Conservation (phyloP, 768 basidiomycete species). For the Russula vinacea region DNA sequence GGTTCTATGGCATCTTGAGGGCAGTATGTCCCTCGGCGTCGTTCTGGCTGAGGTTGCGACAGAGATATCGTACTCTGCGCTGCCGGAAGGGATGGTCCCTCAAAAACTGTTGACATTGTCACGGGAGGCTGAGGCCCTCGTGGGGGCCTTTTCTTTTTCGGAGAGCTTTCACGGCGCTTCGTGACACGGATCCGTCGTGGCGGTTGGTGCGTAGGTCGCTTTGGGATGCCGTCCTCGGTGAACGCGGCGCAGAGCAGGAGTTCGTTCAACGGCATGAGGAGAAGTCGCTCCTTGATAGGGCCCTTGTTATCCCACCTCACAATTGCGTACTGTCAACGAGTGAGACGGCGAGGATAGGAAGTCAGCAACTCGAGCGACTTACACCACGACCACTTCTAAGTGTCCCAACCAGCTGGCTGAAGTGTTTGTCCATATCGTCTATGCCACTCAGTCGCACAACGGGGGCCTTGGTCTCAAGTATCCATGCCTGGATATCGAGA, state of each 20-base stretch:
- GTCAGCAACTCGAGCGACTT: neutral
- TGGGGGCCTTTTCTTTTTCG: too few relatives aligned
- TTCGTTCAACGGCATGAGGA: conserved; percentile 7
- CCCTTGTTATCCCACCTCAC: neutral
- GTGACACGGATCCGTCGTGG: neutral
- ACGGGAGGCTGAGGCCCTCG: neutral
- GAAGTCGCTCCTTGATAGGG: neutral
- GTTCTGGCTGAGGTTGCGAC: neutral
- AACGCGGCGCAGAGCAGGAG: conserved; percentile 14
- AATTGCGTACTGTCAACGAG: conserved; percentile 7
- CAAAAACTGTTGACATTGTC: neutral
- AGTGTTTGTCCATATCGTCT: neutral
- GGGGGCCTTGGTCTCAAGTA: neutral
- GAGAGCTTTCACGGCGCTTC: too few relatives aligned
- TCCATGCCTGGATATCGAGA: conserved; percentile 11
- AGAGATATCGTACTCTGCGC: neutral
- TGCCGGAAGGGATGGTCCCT: neutral
- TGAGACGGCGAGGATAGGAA: neutral
- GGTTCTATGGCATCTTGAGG: neutral
- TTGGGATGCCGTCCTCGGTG: neutral
- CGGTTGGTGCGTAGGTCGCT: neutral
- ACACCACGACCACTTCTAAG: conserved; percentile 6
- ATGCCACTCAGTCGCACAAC: neutral
- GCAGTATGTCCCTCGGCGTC: neutral
- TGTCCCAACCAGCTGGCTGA: neutral